phyloP scores from a whole-genome alignment of 768 basidiomycete species.

The Lepiota venenata region DNA sequence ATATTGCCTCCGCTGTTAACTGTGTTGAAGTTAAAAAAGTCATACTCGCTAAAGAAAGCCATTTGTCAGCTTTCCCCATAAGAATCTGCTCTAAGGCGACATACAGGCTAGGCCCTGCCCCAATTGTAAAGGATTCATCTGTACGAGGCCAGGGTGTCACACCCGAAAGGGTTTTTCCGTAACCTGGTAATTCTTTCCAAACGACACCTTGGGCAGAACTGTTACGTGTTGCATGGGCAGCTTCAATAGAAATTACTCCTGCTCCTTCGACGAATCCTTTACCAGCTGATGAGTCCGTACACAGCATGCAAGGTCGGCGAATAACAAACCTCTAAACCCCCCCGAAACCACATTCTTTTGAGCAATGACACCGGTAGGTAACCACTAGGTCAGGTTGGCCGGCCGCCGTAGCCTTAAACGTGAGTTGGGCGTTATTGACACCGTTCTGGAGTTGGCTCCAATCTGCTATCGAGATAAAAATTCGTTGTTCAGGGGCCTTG shows the following conservation, averaged over 20 bases:
- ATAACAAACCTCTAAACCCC: constrained; percentile 46
- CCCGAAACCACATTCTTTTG: constrained; percentile 34
- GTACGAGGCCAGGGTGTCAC: constrained; percentile 56
- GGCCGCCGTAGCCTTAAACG: constrained; percentile 41
- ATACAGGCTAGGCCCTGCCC: constrained; percentile 59
- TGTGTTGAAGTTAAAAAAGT: constrained; percentile 60
- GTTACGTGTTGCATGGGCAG: constrained; percentile 51
- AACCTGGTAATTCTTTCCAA: constrained; percentile 59
- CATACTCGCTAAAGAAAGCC: constrained; percentile 46
- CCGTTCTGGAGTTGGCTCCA: constrained; percentile 48
- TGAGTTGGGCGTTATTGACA: constrained; percentile 34
- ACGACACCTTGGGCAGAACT: constrained; percentile 44
- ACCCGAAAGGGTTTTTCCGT: constrained; percentile 57
- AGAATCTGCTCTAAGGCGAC: constrained; percentile 14
- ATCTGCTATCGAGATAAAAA: constrained; percentile 51
- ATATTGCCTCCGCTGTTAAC: constrained; percentile 37
- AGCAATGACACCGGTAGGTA: constrained; percentile 29
- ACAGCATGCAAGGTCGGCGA: neutral
- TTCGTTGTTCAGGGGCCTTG: constrained; percentile 44
- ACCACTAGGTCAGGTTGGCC: constrained; percentile 33
- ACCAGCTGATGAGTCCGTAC: neutral
- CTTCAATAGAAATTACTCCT: constrained; percentile 65
- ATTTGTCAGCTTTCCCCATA: neutral
- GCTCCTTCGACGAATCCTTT: constrained; percentile 61
- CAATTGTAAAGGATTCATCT: constrained; percentile 55